Conservation (phyloP, 768 basidiomycete species). For the Pluteus cervinus region DNA sequence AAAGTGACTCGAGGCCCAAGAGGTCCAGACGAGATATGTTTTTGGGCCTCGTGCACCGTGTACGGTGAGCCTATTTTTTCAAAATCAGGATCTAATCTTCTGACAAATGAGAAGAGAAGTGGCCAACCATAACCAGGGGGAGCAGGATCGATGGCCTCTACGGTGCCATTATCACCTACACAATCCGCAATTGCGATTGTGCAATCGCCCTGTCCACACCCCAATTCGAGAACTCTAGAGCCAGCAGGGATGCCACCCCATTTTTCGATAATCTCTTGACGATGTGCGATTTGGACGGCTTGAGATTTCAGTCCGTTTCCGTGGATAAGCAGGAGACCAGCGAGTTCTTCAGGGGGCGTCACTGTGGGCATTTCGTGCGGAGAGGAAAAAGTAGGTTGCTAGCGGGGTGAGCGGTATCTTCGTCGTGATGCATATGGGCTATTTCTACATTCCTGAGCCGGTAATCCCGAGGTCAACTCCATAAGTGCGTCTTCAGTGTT, state of each 20-base stretch:
- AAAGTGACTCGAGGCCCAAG: conserved; percentile 31
- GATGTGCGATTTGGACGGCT: not conserved
- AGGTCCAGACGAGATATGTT: conserved; percentile 18
- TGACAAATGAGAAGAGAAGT: no score
- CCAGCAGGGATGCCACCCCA: not conserved
- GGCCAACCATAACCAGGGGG: conserved; percentile 27
- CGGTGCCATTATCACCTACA: conserved; percentile 27
- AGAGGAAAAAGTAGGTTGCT: no score
- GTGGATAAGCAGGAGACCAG: not conserved
- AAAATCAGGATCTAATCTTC: not conserved
- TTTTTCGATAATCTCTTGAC: not conserved
- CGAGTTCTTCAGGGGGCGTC: not conserved
- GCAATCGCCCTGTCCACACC: conserved; percentile 36
- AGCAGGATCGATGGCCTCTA: conserved; percentile 33
- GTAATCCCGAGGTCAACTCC: no score
- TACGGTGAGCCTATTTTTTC: conserved; percentile 22
- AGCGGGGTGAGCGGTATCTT: no score
- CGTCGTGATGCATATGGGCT: no score
- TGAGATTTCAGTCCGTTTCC: conserved; percentile 1
- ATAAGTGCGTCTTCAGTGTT: no score
- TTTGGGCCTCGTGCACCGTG: conserved; percentile 32
- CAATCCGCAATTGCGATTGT: conserved; percentile 28
- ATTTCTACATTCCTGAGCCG: no score
- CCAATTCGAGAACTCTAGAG: conserved; percentile 27
- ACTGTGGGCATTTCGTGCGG: no score